These are phyloP conservation scores for Sporothrix inflata DNA, from an alignment of 2,329 filamentous ascomycete genomes.

Conservation along the genomic window DNA sequence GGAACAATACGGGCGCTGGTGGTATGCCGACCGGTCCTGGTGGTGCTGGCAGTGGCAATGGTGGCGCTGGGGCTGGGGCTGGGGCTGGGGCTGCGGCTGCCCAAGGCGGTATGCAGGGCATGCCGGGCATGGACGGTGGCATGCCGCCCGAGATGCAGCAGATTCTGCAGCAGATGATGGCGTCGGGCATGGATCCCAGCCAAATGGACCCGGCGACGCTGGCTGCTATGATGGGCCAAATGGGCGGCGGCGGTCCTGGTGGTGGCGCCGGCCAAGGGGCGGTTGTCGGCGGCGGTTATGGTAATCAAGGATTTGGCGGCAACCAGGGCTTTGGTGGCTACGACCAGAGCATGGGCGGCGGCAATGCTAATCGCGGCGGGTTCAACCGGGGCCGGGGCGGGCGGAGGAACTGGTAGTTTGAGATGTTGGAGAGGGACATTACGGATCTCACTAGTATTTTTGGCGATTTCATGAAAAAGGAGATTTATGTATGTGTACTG, in stretches of 20 bases:
- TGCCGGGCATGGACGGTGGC: conserved; percentile 33
- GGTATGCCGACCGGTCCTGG: background rate
- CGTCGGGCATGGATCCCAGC: conserved; percentile 64
- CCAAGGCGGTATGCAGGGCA: conserved; percentile 44
- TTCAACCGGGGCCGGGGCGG: conserved; percentile 42
- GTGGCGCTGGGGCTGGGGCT: background rate
- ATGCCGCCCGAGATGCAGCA: conserved; percentile 64
- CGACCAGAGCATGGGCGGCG: conserved; percentile 50
- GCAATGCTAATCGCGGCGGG: conserved; percentile 26
- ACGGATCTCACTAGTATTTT: background rate
- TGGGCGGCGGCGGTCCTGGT: conserved; percentile 50
- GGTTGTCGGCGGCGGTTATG: conserved; percentile 45
- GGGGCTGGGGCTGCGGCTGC: background rate
- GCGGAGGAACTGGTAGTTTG: conserved; percentile 34
- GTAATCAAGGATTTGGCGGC: conserved; percentile 47
- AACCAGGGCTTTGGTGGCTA: conserved; percentile 45
- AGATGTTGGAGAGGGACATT: background rate
- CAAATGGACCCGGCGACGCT: conserved; percentile 66
- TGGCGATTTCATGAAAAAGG: background rate
- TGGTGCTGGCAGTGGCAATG: background rate
- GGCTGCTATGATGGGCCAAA: conserved; percentile 62
- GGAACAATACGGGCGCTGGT: background rate
- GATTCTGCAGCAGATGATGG: conserved; percentile 74
- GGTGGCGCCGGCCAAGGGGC: conserved; percentile 46
- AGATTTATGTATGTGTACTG: background rate